These are phyloP conservation scores for Trametopsis cervina DNA, from an alignment of 768 basidiomycete species.

Conservation along the genomic window DNA sequence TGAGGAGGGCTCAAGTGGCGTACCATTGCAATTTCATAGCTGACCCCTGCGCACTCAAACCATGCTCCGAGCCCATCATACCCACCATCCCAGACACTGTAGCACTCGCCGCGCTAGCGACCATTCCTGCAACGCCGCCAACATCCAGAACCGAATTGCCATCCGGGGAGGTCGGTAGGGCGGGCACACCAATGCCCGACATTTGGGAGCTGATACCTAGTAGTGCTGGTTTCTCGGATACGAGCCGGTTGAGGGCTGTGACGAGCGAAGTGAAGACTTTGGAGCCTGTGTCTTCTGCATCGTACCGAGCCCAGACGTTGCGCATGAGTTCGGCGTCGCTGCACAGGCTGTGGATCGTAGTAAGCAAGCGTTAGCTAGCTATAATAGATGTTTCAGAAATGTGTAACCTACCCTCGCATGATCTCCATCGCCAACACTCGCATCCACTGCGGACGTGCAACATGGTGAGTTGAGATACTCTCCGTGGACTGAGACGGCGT, in stretches of 20 bases:
- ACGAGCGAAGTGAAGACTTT: constrained; percentile 75
- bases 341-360: constrained; percentile 45
- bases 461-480: constrained; percentile 12
- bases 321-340: constrained; percentile 75
- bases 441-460: constrained; percentile 69
- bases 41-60: constrained; percentile 65
- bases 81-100: constrained; percentile 82
- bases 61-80: constrained; percentile 68
- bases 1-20: constrained; percentile 19
- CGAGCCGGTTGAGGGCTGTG: constrained; percentile 75
- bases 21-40: constrained; percentile 92
- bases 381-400: too few species aligned
- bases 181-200: constrained; percentile 66
- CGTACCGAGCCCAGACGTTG: constrained; percentile 74
- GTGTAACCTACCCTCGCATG: constrained; percentile 78
- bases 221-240: constrained; percentile 82
- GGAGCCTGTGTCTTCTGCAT: constrained; percentile 49
- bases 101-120: constrained; percentile 75
- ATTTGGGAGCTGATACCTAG: constrained; percentile 79
- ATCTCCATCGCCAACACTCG: constrained; percentile 90
- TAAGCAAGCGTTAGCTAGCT: background rate
- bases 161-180: too few species aligned
- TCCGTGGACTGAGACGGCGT: constrained; percentile 16
- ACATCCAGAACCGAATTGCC: constrained; percentile 43
- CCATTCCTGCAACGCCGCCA: constrained; percentile 71